Evolutionary conservation across 768 basidiomycete genomes (phyloP).

Genomic region (Leccinum pellstonianum): DNA sequence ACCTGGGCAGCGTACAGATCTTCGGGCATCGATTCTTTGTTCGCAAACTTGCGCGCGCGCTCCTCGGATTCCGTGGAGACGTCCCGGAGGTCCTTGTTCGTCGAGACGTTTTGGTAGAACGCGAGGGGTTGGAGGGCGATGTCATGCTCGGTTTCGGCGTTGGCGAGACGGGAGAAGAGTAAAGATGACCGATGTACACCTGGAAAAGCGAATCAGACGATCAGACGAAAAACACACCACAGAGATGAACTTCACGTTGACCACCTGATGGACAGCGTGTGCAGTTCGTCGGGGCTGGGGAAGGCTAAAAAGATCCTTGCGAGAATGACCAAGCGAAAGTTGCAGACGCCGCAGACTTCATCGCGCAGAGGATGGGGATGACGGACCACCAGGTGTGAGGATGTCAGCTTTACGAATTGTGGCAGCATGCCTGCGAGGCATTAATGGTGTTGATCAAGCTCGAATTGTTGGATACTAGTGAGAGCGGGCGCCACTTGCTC

Average conservation of each 20-base stretch:
- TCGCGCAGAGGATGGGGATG: too few species aligned
- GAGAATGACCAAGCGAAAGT: too few species aligned
- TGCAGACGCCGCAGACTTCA: too few species aligned
- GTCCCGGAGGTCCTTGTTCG: constrained; percentile 69
- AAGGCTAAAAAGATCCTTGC: too few species aligned
- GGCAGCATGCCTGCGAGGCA: too few species aligned
- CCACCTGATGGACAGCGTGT: too few species aligned
- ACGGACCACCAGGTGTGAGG: too few species aligned
- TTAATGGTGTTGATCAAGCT: too few species aligned
- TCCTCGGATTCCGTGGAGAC: constrained; percentile 72
- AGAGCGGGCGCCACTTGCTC: too few species aligned
- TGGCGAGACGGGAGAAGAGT: constrained; percentile 36
- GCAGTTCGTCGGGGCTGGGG: too few species aligned
- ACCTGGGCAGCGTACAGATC: constrained; percentile 74
- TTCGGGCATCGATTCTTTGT: constrained; percentile 75
- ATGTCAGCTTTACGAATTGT: too few species aligned
- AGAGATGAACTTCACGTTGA: constrained; percentile 45
- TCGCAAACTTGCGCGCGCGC: constrained; percentile 61
- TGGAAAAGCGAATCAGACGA: constrained; percentile 26
- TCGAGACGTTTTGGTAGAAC: constrained; percentile 81
- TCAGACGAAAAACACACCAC: not conserved
- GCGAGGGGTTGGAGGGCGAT: constrained; percentile 35
- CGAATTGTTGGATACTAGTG: too few species aligned
- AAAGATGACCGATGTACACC: constrained; percentile 44
- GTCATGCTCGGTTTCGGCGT: constrained; percentile 57